A percentile compares a stretch with the other conserved stretches of the same genome.
phyloP scores from a whole-genome alignment of 148 eudicot species.

The Arbutus unedo region DNA sequence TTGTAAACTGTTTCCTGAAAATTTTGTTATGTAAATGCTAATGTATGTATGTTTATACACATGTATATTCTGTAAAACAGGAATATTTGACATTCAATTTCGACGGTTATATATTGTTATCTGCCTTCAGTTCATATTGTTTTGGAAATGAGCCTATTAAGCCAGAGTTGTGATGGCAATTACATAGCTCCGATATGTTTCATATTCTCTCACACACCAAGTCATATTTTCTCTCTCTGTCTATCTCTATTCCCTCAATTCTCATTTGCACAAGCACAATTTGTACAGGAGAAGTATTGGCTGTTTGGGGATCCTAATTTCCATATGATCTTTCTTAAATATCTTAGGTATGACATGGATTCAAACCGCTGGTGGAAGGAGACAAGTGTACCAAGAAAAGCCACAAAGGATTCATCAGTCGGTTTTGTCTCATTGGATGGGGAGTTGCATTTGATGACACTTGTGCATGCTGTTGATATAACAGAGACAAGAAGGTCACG shows the following conservation, averaged over 20 bases:
- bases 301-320: slow-evolving; percentile 2
- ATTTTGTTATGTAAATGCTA: too few species aligned
- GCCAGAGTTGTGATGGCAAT: background rate
- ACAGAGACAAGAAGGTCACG: slow-evolving; percentile 51
- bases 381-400: slow-evolving; percentile 61
- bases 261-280: background rate
- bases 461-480: slow-evolving; percentile 39
- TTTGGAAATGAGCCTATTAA: background rate
- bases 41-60: background rate
- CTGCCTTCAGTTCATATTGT: background rate
- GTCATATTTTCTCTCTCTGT: background rate
- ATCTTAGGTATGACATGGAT: slow-evolving; percentile 57
- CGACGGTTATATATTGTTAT: background rate
- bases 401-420: slow-evolving; percentile 45
- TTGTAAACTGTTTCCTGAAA: background rate
- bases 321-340: background rate
- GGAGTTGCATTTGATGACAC: slow-evolving; percentile 62
- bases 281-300: background rate
- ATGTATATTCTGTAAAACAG: background rate
- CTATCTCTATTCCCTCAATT: background rate
- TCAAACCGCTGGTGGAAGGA: slow-evolving; percentile 71
- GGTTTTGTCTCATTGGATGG: slow-evolving; percentile 66
- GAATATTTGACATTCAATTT: background rate
- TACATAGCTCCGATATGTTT: background rate
- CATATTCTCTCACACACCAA: background rate